Evolutionary conservation across 2,329 filamentous ascomycete species (phyloP), one percentile per base, ranked within the genome.

Genomic region (Botrytis cinerea): DNA sequence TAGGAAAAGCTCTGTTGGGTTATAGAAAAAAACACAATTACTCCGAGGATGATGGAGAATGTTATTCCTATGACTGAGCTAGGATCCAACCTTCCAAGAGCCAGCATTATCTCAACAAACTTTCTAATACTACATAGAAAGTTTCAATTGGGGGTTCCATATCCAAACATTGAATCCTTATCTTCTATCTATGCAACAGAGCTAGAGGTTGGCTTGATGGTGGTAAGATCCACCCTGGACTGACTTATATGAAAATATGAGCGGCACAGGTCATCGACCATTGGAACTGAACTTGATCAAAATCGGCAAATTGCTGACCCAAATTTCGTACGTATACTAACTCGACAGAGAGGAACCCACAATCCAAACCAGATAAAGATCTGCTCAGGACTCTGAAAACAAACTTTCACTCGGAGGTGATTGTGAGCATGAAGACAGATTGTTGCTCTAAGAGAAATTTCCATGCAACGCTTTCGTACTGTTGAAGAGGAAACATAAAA

Each of bases 331-430:
- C 6, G 14, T 18, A 1, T 18, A 3, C 2, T 25, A n/a, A 54
- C 5, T 28, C 12, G 25, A 28, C 3, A 54, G 6, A 54, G 5
- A 28, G 0, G 12, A n/a, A 1, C 16, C 0, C 12, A 3, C 3
- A 28, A 1, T n/a, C 14, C n/a, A n/a, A 28, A 7, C 0, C 14
- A 16, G 48, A 16, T 28, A 8, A 2, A 54, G 25, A 54, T n/a
- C 25, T 14, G 2, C 0, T 7, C 25, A 2, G 48, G 48, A n/a
- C 1, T 54, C 16, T 8, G 25, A 8, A 28, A 16, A 14, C 1
- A 14, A 16, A 54, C 7, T n/a, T 7, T 54, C 12, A 3, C 12
- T n/a, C 25, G 5, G 2, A 25, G 1, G 1, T 4, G 18, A 46
- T 46, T 46, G 6, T 10, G 5, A n/a, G 12, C 14, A 28, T 16